phyloP scores from a whole-genome alignment of 2,329 filamentous ascomycete species.

The Fusarium protoensiforme region DNA sequence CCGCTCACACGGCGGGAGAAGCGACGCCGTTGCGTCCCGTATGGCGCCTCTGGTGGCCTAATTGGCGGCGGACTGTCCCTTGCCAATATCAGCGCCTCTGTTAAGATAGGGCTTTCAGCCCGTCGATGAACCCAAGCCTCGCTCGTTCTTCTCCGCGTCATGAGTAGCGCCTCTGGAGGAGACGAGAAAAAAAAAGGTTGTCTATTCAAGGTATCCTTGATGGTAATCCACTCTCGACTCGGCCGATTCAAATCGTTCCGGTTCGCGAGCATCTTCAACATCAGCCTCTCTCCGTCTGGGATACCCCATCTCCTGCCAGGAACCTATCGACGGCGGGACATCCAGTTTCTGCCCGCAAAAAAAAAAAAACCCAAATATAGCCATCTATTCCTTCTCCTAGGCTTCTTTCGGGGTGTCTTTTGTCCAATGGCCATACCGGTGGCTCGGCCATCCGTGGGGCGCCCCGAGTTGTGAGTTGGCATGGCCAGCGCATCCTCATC shows the following conservation, averaged over 20 bases:
- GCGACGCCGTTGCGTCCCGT: slow-evolving; percentile 4
- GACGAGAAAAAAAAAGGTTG: neutral
- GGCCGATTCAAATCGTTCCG: slow-evolving; percentile 11
- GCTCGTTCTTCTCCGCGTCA: slow-evolving; percentile 8
- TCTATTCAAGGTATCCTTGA: neutral
- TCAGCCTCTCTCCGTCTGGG: slow-evolving; percentile 5
- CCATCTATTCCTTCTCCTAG: neutral
- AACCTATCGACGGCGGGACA: slow-evolving; percentile 15
- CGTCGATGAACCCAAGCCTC: neutral
- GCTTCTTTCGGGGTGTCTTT: neutral
- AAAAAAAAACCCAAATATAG: slow-evolving; percentile 26
- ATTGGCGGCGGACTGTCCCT: slow-evolving; percentile 19
- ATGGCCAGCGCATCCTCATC: slow-evolving; percentile 44
- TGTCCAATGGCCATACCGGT: slow-evolving; percentile 30
- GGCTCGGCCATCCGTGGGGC: slow-evolving; percentile 27
- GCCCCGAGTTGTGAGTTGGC: slow-evolving; percentile 38
- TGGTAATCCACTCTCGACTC: neutral
- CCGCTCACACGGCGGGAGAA: neutral
- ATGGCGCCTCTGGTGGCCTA: neutral
- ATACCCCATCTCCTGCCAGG: slow-evolving; percentile 23
- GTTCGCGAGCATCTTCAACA: slow-evolving; percentile 14
- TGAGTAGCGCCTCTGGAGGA: neutral
- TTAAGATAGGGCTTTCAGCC: slow-evolving; percentile 14
- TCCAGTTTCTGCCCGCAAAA: neutral
- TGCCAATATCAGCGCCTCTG: slow-evolving; percentile 31